Conservation (phyloP, 148 eudicot genomes). For the Oxyria digyna region DNA sequence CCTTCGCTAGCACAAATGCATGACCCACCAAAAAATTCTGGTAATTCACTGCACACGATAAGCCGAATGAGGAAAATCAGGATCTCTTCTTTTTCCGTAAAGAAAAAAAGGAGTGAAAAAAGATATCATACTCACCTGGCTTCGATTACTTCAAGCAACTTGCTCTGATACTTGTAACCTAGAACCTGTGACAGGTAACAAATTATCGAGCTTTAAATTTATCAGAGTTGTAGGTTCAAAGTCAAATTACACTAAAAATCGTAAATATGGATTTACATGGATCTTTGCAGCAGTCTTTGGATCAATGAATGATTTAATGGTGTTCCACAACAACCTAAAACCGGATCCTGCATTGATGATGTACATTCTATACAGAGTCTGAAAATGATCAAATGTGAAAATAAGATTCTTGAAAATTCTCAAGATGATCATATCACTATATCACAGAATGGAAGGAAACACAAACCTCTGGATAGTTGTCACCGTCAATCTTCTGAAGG, state of each 20-base stretch:
- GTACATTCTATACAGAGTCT: slow-evolving; percentile 13
- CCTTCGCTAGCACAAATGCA: slow-evolving; percentile 74
- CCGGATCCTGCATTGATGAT: slow-evolving; percentile 16
- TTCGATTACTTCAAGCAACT: slow-evolving; percentile 76
- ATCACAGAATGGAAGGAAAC: neutral
- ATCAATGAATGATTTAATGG: slow-evolving; percentile 12
- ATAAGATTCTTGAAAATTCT: neutral
- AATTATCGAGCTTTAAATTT: neutral
- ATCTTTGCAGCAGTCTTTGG: slow-evolving; percentile 15
- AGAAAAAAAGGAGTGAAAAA: neutral
- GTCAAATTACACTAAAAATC: neutral
- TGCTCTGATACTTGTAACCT: slow-evolving; percentile 85
- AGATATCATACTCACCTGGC: slow-evolving; percentile 39
- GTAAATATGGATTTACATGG: neutral
- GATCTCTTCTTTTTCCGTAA: neutral
- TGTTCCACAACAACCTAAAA: slow-evolving; percentile 11
- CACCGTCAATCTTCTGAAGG: slow-evolving; percentile 71
- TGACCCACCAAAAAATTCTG: slow-evolving; percentile 76
- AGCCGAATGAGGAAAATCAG: neutral
- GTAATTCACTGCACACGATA: slow-evolving; percentile 56
- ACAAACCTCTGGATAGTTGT: slow-evolving; percentile 77
- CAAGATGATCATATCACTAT: neutral
- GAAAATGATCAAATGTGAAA: slow-evolving; percentile 6
- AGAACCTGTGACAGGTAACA: slow-evolving; percentile 38
- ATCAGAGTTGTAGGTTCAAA: neutral